phyloP scores from a whole-genome alignment of 2,329 filamentous ascomycete genomes.

The Stemphylium lycopersici region DNA sequence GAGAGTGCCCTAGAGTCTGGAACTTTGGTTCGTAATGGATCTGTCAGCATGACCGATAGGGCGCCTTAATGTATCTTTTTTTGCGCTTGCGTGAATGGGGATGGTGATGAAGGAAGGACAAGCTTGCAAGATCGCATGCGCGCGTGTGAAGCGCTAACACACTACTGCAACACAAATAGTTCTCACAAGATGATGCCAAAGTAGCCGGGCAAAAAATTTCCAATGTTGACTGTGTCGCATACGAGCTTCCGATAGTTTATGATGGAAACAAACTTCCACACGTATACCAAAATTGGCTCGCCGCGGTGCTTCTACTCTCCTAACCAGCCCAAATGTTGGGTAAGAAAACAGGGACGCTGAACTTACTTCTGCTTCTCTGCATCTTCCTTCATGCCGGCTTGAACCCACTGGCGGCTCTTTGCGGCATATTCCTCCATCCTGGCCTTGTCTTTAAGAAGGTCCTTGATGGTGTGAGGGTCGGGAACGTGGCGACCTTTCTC shows the following conservation, averaged over 20 bases:
- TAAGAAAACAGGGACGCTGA: not conserved
- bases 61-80: not conserved
- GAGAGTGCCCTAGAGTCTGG: not conserved
- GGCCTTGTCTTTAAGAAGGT: constrained; percentile 63
- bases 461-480: constrained; percentile 64
- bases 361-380: constrained; percentile 43
- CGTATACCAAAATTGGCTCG: not conserved
- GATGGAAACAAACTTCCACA: too few species aligned
- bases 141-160: too few species aligned
- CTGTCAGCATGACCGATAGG: not conserved
- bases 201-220: too few species aligned
- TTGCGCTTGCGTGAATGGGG: not conserved
- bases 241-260: too few species aligned
- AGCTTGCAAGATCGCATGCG: not conserved
- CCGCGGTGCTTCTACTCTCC: not conserved
- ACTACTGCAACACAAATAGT: too few species aligned
- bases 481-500: constrained; percentile 80
- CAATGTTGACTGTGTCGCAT: too few species aligned
- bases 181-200: too few species aligned
- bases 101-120: not conserved
- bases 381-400: constrained; percentile 72
- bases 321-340: not conserved
- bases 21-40: not conserved
- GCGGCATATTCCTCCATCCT: constrained; percentile 63
- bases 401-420: constrained; percentile 66